Conservation (phyloP, 2,329 filamentous ascomycete species). For the Fusarium nematophilum region DNA sequence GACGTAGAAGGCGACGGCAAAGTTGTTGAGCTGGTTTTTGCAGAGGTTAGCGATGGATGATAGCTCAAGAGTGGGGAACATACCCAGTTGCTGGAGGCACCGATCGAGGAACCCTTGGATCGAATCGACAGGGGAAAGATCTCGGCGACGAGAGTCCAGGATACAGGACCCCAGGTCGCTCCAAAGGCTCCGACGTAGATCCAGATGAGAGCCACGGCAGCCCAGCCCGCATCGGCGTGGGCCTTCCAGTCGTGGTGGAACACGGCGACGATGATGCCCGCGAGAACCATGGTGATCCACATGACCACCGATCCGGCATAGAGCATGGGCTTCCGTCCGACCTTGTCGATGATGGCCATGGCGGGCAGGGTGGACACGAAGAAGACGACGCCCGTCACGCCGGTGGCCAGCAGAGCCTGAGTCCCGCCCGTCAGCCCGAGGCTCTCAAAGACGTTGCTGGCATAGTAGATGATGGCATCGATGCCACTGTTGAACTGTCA, state of each 20-base stretch:
- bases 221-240: conserved; percentile 53
- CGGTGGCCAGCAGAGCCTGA: conserved; percentile 72
- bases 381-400: conserved; percentile 77
- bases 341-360: conserved; percentile 54
- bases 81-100: conserved; percentile 56
- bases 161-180: conserved; percentile 58
- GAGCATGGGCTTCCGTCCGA: conserved; percentile 55
- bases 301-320: conserved; percentile 53
- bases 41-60: neutral
- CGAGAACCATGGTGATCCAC: conserved; percentile 39
- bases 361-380: conserved; percentile 56
- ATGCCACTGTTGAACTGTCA: conserved; percentile 13
- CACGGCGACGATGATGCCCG: conserved; percentile 34
- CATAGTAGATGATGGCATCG: conserved; percentile 57
- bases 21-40: conserved; percentile 52
- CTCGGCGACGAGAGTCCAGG: conserved; percentile 61
- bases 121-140: conserved; percentile 59
- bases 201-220: conserved; percentile 50
- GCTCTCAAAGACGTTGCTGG: conserved; percentile 69
- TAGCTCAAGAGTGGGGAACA: neutral
- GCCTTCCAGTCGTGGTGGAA: conserved; percentile 40
- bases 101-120: conserved; percentile 57
- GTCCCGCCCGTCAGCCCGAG: conserved; percentile 72
- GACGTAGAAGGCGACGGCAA: conserved; percentile 59
- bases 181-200: conserved; percentile 64